Evolutionary conservation across 2,329 filamentous ascomycete genomes (phyloP).

Genomic region (Chaetomiaceae sp.): DNA sequence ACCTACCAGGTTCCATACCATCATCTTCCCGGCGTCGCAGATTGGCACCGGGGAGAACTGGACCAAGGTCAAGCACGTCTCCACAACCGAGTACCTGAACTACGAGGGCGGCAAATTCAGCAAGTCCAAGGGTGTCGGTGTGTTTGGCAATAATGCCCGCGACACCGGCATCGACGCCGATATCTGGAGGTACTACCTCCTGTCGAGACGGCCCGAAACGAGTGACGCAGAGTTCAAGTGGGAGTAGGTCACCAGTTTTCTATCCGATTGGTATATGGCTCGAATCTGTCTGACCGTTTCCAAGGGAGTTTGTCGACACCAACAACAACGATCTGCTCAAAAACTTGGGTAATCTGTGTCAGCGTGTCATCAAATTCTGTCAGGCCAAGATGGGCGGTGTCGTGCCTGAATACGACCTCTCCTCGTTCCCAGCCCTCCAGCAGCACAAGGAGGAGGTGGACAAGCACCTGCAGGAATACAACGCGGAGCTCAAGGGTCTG

Average conservation of each 20-base stretch:
- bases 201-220: constrained; percentile 78
- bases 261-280: too few relatives aligned
- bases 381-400: constrained; percentile 67
- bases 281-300: constrained; percentile 1
- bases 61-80: constrained; percentile 85
- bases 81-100: constrained; percentile 83
- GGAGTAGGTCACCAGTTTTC: too few relatives aligned
- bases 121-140: constrained; percentile 82
- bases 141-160: constrained; percentile 85
- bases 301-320: constrained; percentile 33
- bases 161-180: constrained; percentile 78
- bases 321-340: constrained; percentile 88
- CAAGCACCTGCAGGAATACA: constrained; percentile 58
- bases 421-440: constrained; percentile 47
- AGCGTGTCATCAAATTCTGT: constrained; percentile 68
- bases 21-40: constrained; percentile 85
- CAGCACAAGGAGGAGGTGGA: constrained; percentile 59
- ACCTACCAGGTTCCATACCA: constrained; percentile 72
- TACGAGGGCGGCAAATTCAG: constrained; percentile 89
- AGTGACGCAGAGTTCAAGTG: constrained; percentile 88
- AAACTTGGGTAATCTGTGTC: constrained; percentile 69
- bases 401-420: constrained; percentile 56
- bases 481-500: constrained; percentile 61
- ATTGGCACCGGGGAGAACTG: constrained; percentile 78
- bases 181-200: constrained; percentile 90